Base-by-base conservation (phyloP, 805 yeast species). In the Kodamaea nitidulidarum region DNA sequence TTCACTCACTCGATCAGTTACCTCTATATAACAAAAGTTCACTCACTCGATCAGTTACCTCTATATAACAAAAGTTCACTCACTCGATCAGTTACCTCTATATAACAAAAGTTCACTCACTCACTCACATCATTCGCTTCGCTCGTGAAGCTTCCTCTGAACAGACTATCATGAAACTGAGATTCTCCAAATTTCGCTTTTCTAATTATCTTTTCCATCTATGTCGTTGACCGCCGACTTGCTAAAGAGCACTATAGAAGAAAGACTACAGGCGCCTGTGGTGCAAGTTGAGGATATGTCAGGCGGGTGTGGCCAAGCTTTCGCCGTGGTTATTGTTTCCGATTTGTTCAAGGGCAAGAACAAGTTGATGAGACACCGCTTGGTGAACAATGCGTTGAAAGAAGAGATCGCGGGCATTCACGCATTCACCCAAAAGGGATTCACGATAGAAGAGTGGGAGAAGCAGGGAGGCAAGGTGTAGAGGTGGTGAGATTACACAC, bases 291-390 rank as follows among this genome's bases (percentile, higher is more conserved):
- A 76, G 44, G 95, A 86, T 48, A 65, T 70, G 48, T 69, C 81
- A 32, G 95, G 95, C 11, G 99, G 99, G 1, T 93, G 99, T 63
- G 99, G 99, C 4, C 96, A 91, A 60, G 96, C 98, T 2, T 91
- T 90, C 61, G 96, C 95, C 27, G 96, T 88, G 24, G 75, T 86
- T 5, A 90, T 95, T 18, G 96, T 93, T 7, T 62, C 81, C 4
- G 72, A 78, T 32, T 55, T 69, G 15, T 93, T 95, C 60, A 60
- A 71, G 43, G 93, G 93, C 16, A 87, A 88, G 64, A 88, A 87
- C 63, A 85, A 84, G 58, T 69, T 93, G 36, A 76, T 80, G 69
- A 76, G 99, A 55, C 95, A 91, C 52, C 71, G 98, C 48, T 53
- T 88, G 49, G 96, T 95, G 35, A 93, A 93, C 60, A 67, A 58